A percentile compares a stretch with the other conserved stretches of the same genome.
Evolutionary conservation across 2,329 filamentous ascomycete species (phyloP).

Genomic region (Colletotrichum lupini): DNA sequence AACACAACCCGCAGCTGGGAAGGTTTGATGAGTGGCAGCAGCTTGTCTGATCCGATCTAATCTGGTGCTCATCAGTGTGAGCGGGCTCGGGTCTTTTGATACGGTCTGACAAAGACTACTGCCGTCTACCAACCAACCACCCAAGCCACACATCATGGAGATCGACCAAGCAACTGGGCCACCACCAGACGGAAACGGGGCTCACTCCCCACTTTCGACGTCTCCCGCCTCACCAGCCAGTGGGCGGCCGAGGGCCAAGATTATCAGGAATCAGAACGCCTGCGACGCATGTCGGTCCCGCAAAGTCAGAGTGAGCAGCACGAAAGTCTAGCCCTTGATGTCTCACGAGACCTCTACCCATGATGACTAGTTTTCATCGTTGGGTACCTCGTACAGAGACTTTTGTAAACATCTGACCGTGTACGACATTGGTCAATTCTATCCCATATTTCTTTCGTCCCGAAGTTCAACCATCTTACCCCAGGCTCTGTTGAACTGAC

Average conservation of each 20-base stretch:
- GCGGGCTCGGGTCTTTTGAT: too few species aligned
- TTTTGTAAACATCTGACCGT: too few species aligned
- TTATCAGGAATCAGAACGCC: conserved; percentile 41
- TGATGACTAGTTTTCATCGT: background rate
- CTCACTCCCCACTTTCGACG: conserved; percentile 12
- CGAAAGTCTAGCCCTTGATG: background rate
- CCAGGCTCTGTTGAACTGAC: conserved; percentile 1
- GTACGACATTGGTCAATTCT: background rate
- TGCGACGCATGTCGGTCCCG: conserved; percentile 44
- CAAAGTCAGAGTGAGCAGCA: conserved; percentile 41
- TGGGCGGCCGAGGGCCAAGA: conserved; percentile 10
- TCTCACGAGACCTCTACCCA: background rate
- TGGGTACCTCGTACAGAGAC: background rate
- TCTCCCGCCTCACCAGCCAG: conserved; percentile 15
- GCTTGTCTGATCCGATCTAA: background rate
- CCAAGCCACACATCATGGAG: conserved; percentile 15
- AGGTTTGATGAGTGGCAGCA: background rate
- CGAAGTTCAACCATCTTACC: too few species aligned
- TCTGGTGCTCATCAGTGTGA: background rate
- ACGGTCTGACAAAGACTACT: too few species aligned
- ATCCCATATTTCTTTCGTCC: background rate
- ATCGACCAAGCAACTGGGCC: conserved; percentile 7
- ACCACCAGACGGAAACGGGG: background rate
- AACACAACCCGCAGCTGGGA: background rate
- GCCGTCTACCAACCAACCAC: background rate